These are phyloP conservation scores for Ganoderma multipileum DNA, from an alignment of 1,284 basidiomycete genomes.

Conservation along the genomic window DNA sequence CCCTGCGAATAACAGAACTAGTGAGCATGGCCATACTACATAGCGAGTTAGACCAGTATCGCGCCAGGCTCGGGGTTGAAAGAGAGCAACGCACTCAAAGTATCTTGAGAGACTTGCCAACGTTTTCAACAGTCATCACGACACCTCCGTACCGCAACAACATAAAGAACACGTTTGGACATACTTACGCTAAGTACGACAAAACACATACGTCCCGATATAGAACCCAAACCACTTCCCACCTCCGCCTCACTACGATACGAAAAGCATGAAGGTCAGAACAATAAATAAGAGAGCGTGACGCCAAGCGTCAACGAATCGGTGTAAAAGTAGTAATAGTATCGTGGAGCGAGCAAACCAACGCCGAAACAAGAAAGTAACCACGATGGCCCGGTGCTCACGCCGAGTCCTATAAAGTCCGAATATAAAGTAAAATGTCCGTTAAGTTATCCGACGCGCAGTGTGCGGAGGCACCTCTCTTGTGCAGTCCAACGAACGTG, in stretches of 20 bases:
- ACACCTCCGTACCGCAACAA: background rate
- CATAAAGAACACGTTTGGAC: background rate
- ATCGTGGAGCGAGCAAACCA: conserved; percentile 18
- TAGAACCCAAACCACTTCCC: conserved; percentile 15
- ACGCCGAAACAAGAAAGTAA: conserved; percentile 15
- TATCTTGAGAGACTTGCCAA: background rate
- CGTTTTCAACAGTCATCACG: background rate
- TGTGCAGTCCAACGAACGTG: conserved; percentile 22
- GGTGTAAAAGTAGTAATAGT: conserved; percentile 18
- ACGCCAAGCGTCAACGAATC: conserved; percentile 15
- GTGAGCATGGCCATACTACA: too few relatives aligned
- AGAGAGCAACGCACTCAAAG: background rate
- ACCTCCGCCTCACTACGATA: conserved; percentile 11
- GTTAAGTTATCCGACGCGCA: conserved; percentile 14
- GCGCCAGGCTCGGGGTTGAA: too few relatives aligned
- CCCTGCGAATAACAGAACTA: too few relatives aligned
- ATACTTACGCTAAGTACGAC: conserved; percentile 17
- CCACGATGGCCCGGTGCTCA: conserved; percentile 17
- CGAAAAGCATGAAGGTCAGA: conserved; percentile 11
- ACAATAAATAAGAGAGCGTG: conserved; percentile 24
- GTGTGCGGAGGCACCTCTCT: conserved; percentile 13
- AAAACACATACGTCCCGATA: conserved; percentile 16
- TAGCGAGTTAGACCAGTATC: too few relatives aligned
- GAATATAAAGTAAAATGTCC: conserved; percentile 11
- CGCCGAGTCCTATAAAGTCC: conserved; percentile 20